Evolutionary conservation across 2,329 filamentous ascomycete species (phyloP), one percentile per base, ranked within the genome.

Genomic region (Neopestalotiopsis rosae): DNA sequence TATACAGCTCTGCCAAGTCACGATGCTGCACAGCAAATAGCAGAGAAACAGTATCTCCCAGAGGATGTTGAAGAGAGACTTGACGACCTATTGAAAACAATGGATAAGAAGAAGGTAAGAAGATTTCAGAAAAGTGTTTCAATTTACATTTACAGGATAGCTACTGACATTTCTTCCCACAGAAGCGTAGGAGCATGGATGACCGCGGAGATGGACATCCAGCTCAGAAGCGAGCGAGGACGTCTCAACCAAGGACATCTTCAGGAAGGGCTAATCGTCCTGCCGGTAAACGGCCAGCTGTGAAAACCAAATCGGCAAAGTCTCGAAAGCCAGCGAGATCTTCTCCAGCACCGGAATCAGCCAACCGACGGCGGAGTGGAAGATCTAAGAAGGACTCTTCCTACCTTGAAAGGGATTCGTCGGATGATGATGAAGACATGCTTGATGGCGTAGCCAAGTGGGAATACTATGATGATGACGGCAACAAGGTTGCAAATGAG

Each of bases 1-100:
- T 98, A 96, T 79, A 87, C 87, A 17, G 85, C 90, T 3, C 87
- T 98, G 72, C 88, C 91, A 24, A 93, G 89, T 70, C 94, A 97
- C 75, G 89, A 91, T 38, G 88, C 90, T 63, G 95, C 95, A 0
- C 92, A 96, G 76, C 89, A 93, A 75, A 94, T 97, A 76, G 94
- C 95, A 0, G 91, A 94, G 79, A 97, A 92, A 84, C 91, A 92
- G 69, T 97, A 92, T 78, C 87, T 97, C 12, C 91, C 94, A 1
- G 91, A 94, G 14, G 92, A 91, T 30, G 80, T 93, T 20, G 92
- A 94, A 56, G 92, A 95, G 69, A 86, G 88, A 67, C 84, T 98
- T 34, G 95, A 98, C 73, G 89, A 90, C 24, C 80, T 90, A 45
- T 77, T 92, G 32, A 84, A 85, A 75, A 83, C 83, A 0, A 76